Base-by-base conservation (phyloP, 2,329 filamentous ascomycete species). In the Zasmidium citrigriseum region DNA sequence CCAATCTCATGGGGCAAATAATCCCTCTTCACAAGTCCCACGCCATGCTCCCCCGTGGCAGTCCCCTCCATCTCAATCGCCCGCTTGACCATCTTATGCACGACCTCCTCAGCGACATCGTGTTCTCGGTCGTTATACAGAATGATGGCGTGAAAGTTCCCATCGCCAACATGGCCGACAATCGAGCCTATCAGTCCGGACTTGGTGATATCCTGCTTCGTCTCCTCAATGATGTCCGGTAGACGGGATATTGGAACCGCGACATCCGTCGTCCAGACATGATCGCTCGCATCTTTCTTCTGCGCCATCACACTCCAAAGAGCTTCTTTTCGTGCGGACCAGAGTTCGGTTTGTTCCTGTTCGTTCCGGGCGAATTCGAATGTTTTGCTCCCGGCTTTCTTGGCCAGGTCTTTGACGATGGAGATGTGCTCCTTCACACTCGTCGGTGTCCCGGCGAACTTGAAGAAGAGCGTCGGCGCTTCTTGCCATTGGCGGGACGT, bases 71-170 rank as follows among this genome's bases (percentile, higher is more conserved):
- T 72, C 76, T 91, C 89, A 50, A 96, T 86, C 0, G 91, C 91
- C 61, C 89, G 82, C 82, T 93, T 92, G 56, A 93, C 89, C 91
- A 95, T 95, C 58, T 86, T 82, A 71, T 93, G 89, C 23, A 95
- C 89, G 23, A 93, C 78, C 44, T 82, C 81, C 69, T 91, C 88
- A 2, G 89, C 88, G 55, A 83, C 82, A 58, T 80, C 76, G 64
- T 87, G 83, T 73, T 93, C 86, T 21, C 80, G 76, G n/a, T 89
- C 84, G 57, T 86, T 88, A 71, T 86, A 85, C 22, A 88, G 73
- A 22, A 88, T 77, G 58, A 88, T 87, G 3, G 84, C 83, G 68
- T 91, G 88, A 67, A 90, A 90, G 67, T 90, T 90, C 20, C 88
- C 88, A 70, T 91, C 88, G 1, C 88, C 88, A 1, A 90, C 88